Evolutionary conservation across 2,329 filamentous ascomycete genomes (phyloP), one percentile per base, ranked within the genome.

Genomic region (Hymenoscyphus fraxineus): DNA sequence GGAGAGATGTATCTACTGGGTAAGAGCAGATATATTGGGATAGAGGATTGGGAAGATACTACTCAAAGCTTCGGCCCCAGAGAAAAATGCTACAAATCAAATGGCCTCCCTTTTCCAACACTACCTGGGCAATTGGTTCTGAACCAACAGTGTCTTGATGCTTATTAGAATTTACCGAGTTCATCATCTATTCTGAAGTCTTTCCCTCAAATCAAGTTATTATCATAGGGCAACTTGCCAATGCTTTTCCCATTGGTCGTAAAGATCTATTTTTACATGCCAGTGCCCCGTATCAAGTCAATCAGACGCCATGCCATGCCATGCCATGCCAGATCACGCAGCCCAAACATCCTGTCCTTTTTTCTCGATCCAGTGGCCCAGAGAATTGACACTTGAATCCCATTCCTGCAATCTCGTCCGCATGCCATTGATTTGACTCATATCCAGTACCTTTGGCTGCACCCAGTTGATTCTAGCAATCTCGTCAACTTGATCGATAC

Each of bases 401-500:
- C 95, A 99, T 74, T 99, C 94, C 76, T 90, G 88, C 75, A 99
- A 80, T 72, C 95, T 84, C 75, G 87, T 83, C 73, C 92, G 87
- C 94, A 99, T 97, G 74, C 88, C 91, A 73, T 90, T 91, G 72
- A 99, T 97, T 82, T 98, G 95, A 78, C 87, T 88, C 87, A 93
- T 92, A 77, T 98, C 95, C 70, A 99, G 80, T 39, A 99, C 93
- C 85, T 98, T 98, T 27, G 95, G 95, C 81, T 99, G 95, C 65
- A 99, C 95, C 95, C 95, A 99, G 74, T 94, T 94, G 79, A 99
- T 97, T 76, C 93, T 88, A 55, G 95, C 95, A 70, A 98, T 88
- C 78, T 93, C 89, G 58, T 92, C 92, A 39, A 99, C 95, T 80
- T 99, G 94, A 77, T 99, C 95, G 73, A 99, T 98, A 64, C 91